A percentile compares a stretch with the other conserved stretches of the same genome.
Evolutionary conservation across 192 early-diverging fungal species (phyloP).

Genomic region (Linnemannia zychae): DNA sequence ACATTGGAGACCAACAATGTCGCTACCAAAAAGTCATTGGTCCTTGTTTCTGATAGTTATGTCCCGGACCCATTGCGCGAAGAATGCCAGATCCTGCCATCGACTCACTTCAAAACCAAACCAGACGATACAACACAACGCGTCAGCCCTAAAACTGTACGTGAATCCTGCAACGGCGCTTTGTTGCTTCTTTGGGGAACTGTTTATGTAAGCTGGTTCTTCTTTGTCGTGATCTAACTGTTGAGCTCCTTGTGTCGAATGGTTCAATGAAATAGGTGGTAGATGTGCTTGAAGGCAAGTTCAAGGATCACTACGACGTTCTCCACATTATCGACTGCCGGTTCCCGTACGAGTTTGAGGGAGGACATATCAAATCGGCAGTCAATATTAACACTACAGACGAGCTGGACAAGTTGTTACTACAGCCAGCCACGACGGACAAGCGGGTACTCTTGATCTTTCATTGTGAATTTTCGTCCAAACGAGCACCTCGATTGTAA

Average conservation of each 20-base stretch:
- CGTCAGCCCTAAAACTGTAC: slow-evolving; percentile 68
- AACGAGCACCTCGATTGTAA: slow-evolving; percentile 86
- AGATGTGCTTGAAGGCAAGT: slow-evolving; percentile 77
- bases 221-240: background rate
- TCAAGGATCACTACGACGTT: slow-evolving; percentile 68
- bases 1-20: slow-evolving; percentile 22
- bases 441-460: slow-evolving; percentile 75
- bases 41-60: slow-evolving; percentile 22
- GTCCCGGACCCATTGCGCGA: slow-evolving; percentile 35
- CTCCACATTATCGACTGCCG: slow-evolving; percentile 86
- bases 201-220: background rate
- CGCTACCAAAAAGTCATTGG: background rate
- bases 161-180: background rate
- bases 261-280: slow-evolving; percentile 58
- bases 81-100: slow-evolving; percentile 70
- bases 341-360: slow-evolving; percentile 89
- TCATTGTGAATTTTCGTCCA: slow-evolving; percentile 90
- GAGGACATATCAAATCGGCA: slow-evolving; percentile 84
- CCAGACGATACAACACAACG: slow-evolving; percentile 74
- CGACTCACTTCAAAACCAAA: slow-evolving; percentile 44
- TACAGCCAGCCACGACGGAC: slow-evolving; percentile 59
- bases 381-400: slow-evolving; percentile 76
- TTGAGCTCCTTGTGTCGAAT: background rate
- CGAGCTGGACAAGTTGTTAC: slow-evolving; percentile 72
- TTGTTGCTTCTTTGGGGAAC: background rate